Evolutionary conservation across 371 early-diverging fungal genomes (phyloP).

Genomic region (Lichtheimia ramosa): DNA sequence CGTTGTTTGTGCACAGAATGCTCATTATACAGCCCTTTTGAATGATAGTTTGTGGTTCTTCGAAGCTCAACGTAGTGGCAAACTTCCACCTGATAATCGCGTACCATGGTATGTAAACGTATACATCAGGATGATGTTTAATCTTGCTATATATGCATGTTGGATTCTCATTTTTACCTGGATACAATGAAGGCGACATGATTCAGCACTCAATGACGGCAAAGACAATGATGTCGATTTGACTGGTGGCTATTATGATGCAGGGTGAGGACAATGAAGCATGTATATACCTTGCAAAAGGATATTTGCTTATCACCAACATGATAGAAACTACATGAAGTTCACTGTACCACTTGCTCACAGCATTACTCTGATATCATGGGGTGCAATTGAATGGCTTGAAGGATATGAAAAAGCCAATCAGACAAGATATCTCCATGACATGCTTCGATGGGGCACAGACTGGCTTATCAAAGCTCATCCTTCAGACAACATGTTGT

Average conservation of each 20-base stretch:
- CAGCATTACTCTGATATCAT: conserved; percentile 49
- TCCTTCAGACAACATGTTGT: conserved; percentile 30
- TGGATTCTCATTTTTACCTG: background rate
- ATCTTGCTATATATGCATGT: no score
- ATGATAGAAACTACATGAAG: conserved; percentile 58
- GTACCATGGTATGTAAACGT: conserved; percentile 33
- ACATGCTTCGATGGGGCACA: conserved; percentile 64
- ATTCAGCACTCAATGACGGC: conserved; percentile 54
- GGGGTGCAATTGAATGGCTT: conserved; percentile 60
- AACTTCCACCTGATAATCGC: conserved; percentile 39
- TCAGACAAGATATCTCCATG: conserved; percentile 43
- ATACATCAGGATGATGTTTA: background rate
- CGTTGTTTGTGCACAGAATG: background rate
- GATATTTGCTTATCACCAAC: background rate
- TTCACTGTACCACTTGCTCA: conserved; percentile 63
- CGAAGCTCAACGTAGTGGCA: conserved; percentile 55
- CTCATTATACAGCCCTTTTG: conserved; percentile 25
- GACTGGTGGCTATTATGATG: conserved; percentile 47
- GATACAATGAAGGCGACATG: conserved; percentile 33
- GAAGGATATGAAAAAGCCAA: conserved; percentile 58
- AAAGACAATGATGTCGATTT: conserved; percentile 43
- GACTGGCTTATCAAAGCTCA: conserved; percentile 64
- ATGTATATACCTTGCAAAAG: no score
- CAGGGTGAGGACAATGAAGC: conserved; percentile 19
- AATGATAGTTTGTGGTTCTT: conserved; percentile 48